Evolutionary conservation across 2,329 filamentous ascomycete species (phyloP).

Genomic region (Fusarium siculi): DNA sequence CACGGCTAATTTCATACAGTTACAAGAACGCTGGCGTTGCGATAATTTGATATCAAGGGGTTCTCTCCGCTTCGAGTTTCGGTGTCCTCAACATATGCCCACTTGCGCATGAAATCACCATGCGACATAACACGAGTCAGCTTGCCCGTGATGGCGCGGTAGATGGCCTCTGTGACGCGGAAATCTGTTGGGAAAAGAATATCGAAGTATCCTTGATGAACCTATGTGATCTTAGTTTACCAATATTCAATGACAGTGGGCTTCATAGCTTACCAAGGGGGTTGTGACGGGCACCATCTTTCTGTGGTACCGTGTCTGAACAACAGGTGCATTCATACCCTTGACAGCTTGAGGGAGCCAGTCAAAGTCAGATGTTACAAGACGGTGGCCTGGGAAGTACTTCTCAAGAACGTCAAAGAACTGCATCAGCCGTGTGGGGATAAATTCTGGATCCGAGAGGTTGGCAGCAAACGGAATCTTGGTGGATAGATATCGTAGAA

Average conservation of each 20-base stretch:
- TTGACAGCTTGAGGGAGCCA: conserved; percentile 82
- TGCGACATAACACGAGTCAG: conserved; percentile 87
- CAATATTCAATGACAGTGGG: not conserved
- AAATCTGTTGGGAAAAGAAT: conserved; percentile 99
- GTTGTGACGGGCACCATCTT: conserved; percentile 90
- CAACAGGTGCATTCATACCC: conserved; percentile 91
- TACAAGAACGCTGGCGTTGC: conserved; percentile 92
- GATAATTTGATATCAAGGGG: conserved; percentile 90
- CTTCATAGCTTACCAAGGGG: conserved; percentile 76
- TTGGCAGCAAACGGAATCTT: conserved; percentile 78
- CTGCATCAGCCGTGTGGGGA: conserved; percentile 93
- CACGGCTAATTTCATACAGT: conserved; percentile 69
- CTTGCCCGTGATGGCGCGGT: conserved; percentile 92
- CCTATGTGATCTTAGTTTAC: conserved; percentile 59
- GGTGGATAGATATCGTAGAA: conserved; percentile 70
- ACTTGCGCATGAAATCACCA: conserved; percentile 88
- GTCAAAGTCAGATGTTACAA: conserved; percentile 92
- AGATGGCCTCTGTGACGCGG: conserved; percentile 87
- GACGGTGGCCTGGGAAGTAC: conserved; percentile 89
- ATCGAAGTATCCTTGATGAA: conserved; percentile 98
- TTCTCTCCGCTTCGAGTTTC: conserved; percentile 92
- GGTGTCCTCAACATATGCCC: conserved; percentile 92
- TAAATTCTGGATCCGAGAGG: conserved; percentile 87
- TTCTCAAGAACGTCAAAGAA: conserved; percentile 92
- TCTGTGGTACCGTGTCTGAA: conserved; percentile 92